Evolutionary conservation across 2,329 filamentous ascomycete genomes (phyloP), one percentile per base, ranked within the genome.

Genomic region (Ascochyta fabae): DNA sequence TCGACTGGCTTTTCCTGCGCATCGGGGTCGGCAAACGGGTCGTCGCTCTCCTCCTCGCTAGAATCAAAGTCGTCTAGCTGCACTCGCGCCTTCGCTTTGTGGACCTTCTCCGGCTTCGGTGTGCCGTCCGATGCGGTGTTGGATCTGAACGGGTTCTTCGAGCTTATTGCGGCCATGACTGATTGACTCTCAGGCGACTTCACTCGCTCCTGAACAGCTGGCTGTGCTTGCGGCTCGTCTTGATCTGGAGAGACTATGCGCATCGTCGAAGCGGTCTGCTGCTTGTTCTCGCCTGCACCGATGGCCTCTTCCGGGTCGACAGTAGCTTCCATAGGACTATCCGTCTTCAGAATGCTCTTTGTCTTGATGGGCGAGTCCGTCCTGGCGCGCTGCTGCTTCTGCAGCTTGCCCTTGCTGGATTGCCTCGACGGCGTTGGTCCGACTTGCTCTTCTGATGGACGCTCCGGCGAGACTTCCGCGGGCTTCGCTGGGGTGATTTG

Each of bases 61-160:
- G 83, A 83, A 59, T 90, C 88, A 41, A 89, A 88, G 60, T 90
- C 88, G 66, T 92, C 89, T 12, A 92, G 79, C 50, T 88, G 86
- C 59, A 88, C 81, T 23, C 88, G 84, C 15, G 84, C 78, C 59
- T 86, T 87, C 1, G 86, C 83, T 61, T 83, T 82, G 53, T 81
- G 85, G 39, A 83, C 79, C 72, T 86, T 85, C 53, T 82, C 79
- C 16, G 83, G 83, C 66, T 82, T 85, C 2, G 79, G 66, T 35
- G 85, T 84, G 36, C 70, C 76, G 48, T 73, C 59, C 67, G 69
- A 71, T 73, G 62, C 56, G 69, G 71, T 13, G 35, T 72, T 68
- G 70, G 75, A 50, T 24, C 44, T 60, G 45, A 66, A 65, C 13
- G 61, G 61, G 79, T 70, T 70, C 40, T 66, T 66, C 23, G 73